Base-by-base conservation (phyloP, 208 protist genomes). In the Vickermania ingenoplastis region DNA sequence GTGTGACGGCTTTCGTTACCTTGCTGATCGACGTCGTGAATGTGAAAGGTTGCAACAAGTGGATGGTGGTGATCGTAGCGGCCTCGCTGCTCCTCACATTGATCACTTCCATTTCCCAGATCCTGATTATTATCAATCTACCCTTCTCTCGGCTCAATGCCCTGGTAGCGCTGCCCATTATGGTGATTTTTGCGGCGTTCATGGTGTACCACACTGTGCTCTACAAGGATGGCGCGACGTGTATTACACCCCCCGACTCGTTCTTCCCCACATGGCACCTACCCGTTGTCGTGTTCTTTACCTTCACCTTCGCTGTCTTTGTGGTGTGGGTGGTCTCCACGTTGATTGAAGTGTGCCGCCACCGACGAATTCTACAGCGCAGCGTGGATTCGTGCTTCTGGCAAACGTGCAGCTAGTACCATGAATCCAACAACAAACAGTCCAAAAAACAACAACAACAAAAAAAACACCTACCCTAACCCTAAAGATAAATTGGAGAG, bases 11-110 rank as follows among this genome's bases (percentile, higher is more conserved):
- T 13, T 21, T 56, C 3, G 57, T 70, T 23, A 62, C 26, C 5
- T 48, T 84, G 1, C 63, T 82, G 17, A 72, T 83, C 23, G 60
- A 41, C 13, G 27, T 88, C 27, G 54, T 81, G 13, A 79, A 80
- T 52, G 49, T 73, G n/a, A 24, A 2, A 24, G 58, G 52, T 25
- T 80, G 71, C 75, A 7, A 21, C 11, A 22, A 45, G 23, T n/a
- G 36, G 7, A 17, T 45, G 36, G 36, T 45, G 11, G 36, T 45
- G 7, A 17, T 45, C 17, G 31, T n/a, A 24, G 50, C 49, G 17
- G 51, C 49, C 17, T 59, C 62, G 14, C 59, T 73, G 24, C 70
- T 80, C 25, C 48, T 79, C 2, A 21, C 71, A 4, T 49, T 88
- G 54, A 76, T 76, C 59, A 57, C 78, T 13, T 67, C 24, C 2